These are phyloP conservation scores for Populus euphratica DNA, from an alignment of 345 rosid species.

Conservation along the genomic window DNA sequence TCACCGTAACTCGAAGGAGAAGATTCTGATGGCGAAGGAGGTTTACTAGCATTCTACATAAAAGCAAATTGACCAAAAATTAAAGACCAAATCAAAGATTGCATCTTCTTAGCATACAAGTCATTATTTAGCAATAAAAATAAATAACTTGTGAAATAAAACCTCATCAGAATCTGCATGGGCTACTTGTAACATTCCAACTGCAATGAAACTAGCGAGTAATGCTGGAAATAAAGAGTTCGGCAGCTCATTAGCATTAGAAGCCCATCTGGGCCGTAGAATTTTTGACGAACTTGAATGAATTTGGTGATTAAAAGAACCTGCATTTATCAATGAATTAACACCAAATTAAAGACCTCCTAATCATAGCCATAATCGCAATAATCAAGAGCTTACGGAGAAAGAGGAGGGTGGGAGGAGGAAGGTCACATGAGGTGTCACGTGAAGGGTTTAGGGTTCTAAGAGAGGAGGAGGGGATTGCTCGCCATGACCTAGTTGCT, in stretches of 20 bases:
- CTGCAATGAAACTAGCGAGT: constrained; percentile 52
- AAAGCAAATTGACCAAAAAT: constrained; percentile 7
- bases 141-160: not conserved
- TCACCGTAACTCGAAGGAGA: constrained; percentile 45
- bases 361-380: too few species aligned
- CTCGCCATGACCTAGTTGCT: constrained; percentile 37
- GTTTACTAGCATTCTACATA: constrained; percentile 36
- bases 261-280: constrained; percentile 5
- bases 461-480: constrained; percentile 13
- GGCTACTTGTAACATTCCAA: constrained; percentile 48
- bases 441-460: constrained; percentile 32
- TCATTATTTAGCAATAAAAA: not conserved
- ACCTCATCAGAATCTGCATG: constrained; percentile 76
- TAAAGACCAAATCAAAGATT: not conserved
- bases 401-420: constrained; percentile 18
- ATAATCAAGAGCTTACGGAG: constrained; percentile 23
- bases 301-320: constrained; percentile 20
- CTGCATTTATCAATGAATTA: constrained; percentile 20
- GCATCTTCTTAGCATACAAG: not conserved
- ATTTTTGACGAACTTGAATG: constrained; percentile 21
- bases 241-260: constrained; percentile 7
- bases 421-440: constrained; percentile 20
- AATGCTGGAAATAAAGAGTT: constrained; percentile 38
- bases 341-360: too few species aligned
- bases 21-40: constrained; percentile 41